These are phyloP conservation scores for Erodium moschatum DNA, from an alignment of 441 rosid species.

Conservation along the genomic window DNA sequence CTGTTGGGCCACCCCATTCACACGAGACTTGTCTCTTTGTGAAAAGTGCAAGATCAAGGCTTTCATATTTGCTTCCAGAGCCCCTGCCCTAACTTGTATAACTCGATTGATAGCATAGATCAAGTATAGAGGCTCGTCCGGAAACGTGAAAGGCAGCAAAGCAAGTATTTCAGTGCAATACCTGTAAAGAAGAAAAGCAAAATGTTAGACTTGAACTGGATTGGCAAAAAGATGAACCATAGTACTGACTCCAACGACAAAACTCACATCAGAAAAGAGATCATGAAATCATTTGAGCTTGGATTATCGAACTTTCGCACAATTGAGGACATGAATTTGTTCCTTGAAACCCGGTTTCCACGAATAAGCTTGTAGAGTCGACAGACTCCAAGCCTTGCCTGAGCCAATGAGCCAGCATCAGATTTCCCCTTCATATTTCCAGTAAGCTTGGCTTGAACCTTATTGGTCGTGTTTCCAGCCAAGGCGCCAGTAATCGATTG, in stretches of 20 bases:
- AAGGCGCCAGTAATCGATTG: conserved; percentile 42
- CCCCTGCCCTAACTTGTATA: conserved; percentile 87
- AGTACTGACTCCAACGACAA: conserved; percentile 14
- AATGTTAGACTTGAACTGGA: conserved; percentile 15
- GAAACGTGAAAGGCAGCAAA: conserved; percentile 75
- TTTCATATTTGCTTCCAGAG: conserved; percentile 87
- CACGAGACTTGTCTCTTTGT: conserved; percentile 30
- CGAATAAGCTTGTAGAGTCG: conserved; percentile 95
- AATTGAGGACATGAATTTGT: conserved; percentile 94
- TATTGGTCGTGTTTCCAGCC: conserved; percentile 38
- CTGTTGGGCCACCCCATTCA: conserved; percentile 25
- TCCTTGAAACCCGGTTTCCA: conserved; percentile 77
- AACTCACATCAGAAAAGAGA: conserved; percentile 76
- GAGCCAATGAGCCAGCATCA: conserved; percentile 58
- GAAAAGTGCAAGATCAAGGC: conserved; percentile 47
- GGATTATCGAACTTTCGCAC: conserved; percentile 96
- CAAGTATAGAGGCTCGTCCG: conserved; percentile 96
- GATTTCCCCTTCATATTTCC: conserved; percentile 57
- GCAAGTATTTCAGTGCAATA: conserved; percentile 93
- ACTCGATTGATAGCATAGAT: conserved; percentile 82
- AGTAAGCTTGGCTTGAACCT: conserved; percentile 46
- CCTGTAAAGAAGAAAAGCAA: conserved; percentile 41
- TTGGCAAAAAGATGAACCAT: conserved; percentile 11
- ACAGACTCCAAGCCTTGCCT: conserved; percentile 95
- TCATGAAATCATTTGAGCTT: conserved; percentile 47